Percentiles rank a stretch among this genome's conserved stretches.
These are phyloP conservation scores for Tetrahymena malaccensis DNA, from an alignment of 73 alveolate species.

Conservation along the genomic window DNA sequence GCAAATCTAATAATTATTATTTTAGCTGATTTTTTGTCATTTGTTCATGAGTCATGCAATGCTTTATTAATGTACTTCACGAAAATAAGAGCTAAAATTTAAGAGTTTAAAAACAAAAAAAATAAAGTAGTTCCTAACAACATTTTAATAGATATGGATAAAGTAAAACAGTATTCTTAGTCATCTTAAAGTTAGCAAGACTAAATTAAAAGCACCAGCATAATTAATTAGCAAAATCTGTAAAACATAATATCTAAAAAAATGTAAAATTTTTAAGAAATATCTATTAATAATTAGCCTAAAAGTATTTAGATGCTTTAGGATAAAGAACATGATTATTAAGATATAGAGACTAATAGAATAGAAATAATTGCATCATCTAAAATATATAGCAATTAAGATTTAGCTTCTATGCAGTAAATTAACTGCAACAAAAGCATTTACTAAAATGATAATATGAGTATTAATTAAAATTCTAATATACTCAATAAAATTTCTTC, in stretches of 20 bases:
- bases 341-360: not conserved
- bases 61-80: not conserved
- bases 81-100: not conserved
- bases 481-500: not conserved
- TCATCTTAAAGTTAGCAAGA: not conserved
- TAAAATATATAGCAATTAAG: not conserved
- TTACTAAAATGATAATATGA: not conserved
- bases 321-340: not conserved
- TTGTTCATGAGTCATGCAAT: not conserved
- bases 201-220: not conserved
- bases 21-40: not conserved
- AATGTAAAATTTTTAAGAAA: not conserved
- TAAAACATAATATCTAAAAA: not conserved
- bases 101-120: not conserved
- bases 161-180: not conserved
- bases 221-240: not conserved
- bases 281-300: not conserved
- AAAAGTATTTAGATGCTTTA: not conserved
- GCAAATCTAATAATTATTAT: not conserved
- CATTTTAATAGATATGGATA: not conserved
- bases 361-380: not conserved
- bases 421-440: not conserved
- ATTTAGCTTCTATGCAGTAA: too few relatives aligned
- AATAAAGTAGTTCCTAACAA: not conserved
- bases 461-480: not conserved